Evolutionary conservation across 2,329 filamentous ascomycete genomes (phyloP), one percentile per base, ranked within the genome.

Genomic region (Fusarium phyllophilum): DNA sequence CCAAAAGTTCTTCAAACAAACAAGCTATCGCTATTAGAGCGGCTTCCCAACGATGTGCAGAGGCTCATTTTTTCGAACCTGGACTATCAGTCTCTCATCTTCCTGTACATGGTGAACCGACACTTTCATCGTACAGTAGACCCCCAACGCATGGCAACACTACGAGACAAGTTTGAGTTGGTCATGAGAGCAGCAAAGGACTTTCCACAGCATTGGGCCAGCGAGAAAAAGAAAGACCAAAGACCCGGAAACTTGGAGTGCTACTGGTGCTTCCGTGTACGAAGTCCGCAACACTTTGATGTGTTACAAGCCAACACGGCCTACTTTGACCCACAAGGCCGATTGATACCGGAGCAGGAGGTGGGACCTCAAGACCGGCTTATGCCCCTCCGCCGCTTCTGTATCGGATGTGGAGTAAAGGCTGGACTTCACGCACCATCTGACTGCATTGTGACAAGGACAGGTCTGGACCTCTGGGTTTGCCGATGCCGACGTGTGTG

Each of bases 31-130:
- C 54, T 70, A 8, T 64, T 84, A 41, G 82, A 84, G 58, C 76
- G 78, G 22, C 78, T 84, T 15, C 82, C 83, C 1, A 51, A 57
- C 24, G 79, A 82, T 58, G 62, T 84, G 18, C 81, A 81, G 44
- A 70, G 70, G 5, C 79, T 82, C 39, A 75, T 84, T 46, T 81
- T 81, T 59, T 79, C 78, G 10, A 57, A 79, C 33, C 72, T 84
- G n/a, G 82, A 84, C 72, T 84, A 84, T 52, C 81, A 83, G 68
- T 78, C 82, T n/a, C 79, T 84, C 38, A 84, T 84, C 49, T 78
- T 81, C 59, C 75, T 84, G 11, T 84, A 83, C 3, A 81, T 79
- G 29, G 78, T 78, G 74, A 84, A 81, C 63, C 77, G 78, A 39
- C 78, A 80, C 68, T 82, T 84, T 65, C 73, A 83, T 62, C 76